phyloP scores from a whole-genome alignment of 345 rosid species.

The Brassica napus region DNA sequence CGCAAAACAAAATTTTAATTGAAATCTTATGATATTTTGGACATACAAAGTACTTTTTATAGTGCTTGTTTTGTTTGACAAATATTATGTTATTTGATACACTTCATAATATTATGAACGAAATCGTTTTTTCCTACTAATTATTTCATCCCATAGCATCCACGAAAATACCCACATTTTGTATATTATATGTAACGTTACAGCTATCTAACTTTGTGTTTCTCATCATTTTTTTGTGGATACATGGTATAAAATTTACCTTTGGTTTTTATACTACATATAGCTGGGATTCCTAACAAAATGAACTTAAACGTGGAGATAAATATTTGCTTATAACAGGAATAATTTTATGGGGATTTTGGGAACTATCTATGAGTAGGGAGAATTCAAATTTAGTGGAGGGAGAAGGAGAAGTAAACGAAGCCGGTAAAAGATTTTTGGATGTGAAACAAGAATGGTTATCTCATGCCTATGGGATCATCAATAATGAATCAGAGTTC shows the following conservation, averaged over 20 bases:
- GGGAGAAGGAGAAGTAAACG: slow-evolving; percentile 82
- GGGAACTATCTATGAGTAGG: slow-evolving; percentile 87
- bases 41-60: neutral
- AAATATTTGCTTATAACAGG: slow-evolving; percentile 14
- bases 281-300: neutral
- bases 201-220: neutral
- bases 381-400: slow-evolving; percentile 65
- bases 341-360: slow-evolving; percentile 88
- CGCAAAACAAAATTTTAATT: neutral
- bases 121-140: neutral
- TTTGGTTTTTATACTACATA: neutral
- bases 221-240: neutral
- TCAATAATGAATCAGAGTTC: slow-evolving; percentile 57
- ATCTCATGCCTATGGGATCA: slow-evolving; percentile 52
- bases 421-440: slow-evolving; percentile 65
- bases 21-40: neutral
- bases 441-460: slow-evolving; percentile 78
- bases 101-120: neutral
- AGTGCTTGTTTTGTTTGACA: neutral
- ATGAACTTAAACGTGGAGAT: neutral
- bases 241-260: neutral
- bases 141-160: neutral
- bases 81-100: neutral
- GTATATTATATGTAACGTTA: neutral
- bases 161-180: neutral